Base-by-base conservation (phyloP, 2,329 filamentous ascomycete genomes). In the Ceratocystis papillata region DNA sequence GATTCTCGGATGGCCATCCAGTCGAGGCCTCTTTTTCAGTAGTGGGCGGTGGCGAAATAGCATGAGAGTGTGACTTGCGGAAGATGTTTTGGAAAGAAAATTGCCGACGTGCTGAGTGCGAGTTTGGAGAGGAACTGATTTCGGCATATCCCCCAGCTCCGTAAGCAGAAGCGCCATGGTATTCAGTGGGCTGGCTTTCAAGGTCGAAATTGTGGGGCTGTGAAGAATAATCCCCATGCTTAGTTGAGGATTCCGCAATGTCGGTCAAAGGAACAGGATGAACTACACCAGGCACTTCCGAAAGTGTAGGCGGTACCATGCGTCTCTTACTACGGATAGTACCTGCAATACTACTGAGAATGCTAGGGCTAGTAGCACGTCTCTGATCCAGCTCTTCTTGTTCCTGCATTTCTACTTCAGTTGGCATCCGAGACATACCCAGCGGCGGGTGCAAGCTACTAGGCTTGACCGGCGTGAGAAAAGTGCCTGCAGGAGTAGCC, bases 21-120 rank as follows among this genome's bases (percentile, higher is more conserved):
- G 20, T 7, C 10, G 53, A 17, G 61, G 8, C 33, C 0, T 64
- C 62, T 25, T 67, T 62, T 70, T 63, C 44, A 73, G 68, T 72
- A 68, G 62, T 70, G 70, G 64, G 62, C 71, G 69, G 70, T 79
- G 79, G 70, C 80, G 77, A 62, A 86, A 81, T 68, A 79, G 78
- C 6, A 7, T 57, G 60, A n/a, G 66, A 25, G 44, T 72, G 69
- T 22, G 72, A 72, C 45, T 73, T 74, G 65, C 73, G 71, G 75
- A 96, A 94, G 64, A 96, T 85, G 70, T 88, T 90, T 70, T 92
- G 87, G 79, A 97, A 97, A 20, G 89, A 95, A 76, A 97, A 99
- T 73, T 96, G 90, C 68, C 93, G 83, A 70, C 79, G 83, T 10
- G 87, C 83, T 37, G 78, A 78, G 65, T 81, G 83, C 2, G 81